phyloP scores from a whole-genome alignment of 352 stramenopile genomes.

The Aphanomyces astaci region DNA sequence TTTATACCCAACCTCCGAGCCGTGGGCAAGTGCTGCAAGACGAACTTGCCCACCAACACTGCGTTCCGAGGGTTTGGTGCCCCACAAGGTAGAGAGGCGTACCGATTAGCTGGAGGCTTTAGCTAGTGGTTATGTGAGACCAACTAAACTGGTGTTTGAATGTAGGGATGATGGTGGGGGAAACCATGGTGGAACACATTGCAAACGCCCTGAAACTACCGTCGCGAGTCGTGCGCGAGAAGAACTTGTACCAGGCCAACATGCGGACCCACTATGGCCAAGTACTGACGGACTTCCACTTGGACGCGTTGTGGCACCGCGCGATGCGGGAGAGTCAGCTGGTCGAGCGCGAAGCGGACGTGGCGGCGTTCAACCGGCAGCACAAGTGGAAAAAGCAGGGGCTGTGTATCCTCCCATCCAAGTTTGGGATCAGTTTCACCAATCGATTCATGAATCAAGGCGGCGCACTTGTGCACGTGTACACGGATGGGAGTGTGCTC shows the following conservation, averaged over 20 bases:
- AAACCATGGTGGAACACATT: constrained; percentile 96
- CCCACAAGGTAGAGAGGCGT: constrained; percentile 85
- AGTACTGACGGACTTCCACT: constrained; percentile 85
- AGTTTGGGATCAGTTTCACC: constrained; percentile 96
- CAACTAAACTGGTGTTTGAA: constrained; percentile 12
- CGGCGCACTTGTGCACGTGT: constrained; percentile 92
- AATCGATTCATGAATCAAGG: constrained; percentile 97
- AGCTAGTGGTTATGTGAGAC: too few relatives aligned
- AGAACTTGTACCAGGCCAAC: constrained; percentile 89
- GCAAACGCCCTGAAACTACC: constrained; percentile 68
- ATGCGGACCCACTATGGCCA: constrained; percentile 92
- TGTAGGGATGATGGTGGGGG: constrained; percentile 62
- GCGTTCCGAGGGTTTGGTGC: constrained; percentile 95
- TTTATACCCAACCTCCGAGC: constrained; percentile 87
- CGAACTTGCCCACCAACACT: constrained; percentile 91
- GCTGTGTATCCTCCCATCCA: constrained; percentile 70
- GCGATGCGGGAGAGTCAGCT: constrained; percentile 65
- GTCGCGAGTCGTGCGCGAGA: constrained; percentile 55
- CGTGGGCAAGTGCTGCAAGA: constrained; percentile 88
- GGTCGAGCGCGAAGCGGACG: constrained; percentile 45
- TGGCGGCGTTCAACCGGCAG: constrained; percentile 84
- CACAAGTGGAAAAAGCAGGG: constrained; percentile 91
- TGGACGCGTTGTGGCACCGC: constrained; percentile 80
- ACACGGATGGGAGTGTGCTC: constrained; percentile 92
- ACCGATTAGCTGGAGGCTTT: too few relatives aligned